Base-by-base conservation (phyloP, 2,329 filamentous ascomycete species). In the Aspergillus ochraceoroseus region DNA sequence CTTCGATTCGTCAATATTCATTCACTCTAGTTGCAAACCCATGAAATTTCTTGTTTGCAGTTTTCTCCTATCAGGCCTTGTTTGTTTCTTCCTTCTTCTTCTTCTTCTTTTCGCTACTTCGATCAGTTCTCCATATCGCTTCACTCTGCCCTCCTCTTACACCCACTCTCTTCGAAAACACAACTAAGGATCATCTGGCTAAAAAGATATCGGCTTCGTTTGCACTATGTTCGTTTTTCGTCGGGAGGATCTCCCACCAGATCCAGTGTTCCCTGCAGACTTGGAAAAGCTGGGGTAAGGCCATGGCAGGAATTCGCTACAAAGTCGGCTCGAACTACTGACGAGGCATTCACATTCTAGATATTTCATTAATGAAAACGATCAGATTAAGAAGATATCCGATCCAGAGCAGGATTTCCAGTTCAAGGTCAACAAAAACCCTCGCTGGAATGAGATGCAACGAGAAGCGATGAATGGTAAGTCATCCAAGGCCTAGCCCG, bases 371-470 rank as follows among this genome's bases (percentile, higher is more conserved):
- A 88, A 86, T 52, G 73, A 81, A 0, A 64, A 80, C 0, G 86
- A 90, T 51, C 79, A 90, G 55, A 76, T 95, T 46, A 80, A 85
- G 32, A 80, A 73, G 46, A 82, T 85, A 39, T 69, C 75, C 14
- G 69, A 87, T 23, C 80, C 83, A 0, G 73, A 82, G 18, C 70
- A 75, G 49, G 82, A 81, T 57, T 94, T 87, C 70, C 76, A 85
- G 52, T 95, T 76, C 71, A 82, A 80, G 59, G 64, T 85, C 38
- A 83, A 77, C 59, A 80, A 78, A 52, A 88, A 87, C 62, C 70
- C 77, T n/a, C 80, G 87, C 25, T 75, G 83, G 65, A 95, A 95
- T 61, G 75, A 83, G 27, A 72, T 83, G 13, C 86, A 87, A 54
- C 76, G 82, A 12, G 84, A 84, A 49, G 73, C 80, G 26, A 80